Percentiles rank a stretch among this genome's conserved stretches.
phyloP scores from a whole-genome alignment of 192 early-diverging fungal genomes.

The Lobosporangium transversale region DNA sequence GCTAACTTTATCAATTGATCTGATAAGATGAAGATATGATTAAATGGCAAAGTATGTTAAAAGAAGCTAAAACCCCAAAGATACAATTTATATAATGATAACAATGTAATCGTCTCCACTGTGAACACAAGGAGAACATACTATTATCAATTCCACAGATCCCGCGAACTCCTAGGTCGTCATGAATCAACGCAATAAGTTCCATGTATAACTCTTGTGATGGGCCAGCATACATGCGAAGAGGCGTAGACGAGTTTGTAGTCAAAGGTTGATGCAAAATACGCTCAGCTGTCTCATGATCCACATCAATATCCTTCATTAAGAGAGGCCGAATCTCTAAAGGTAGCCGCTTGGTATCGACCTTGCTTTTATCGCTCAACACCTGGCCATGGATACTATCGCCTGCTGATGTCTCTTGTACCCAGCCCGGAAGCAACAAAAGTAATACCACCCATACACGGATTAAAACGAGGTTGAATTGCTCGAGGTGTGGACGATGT shows the following conservation, averaged over 20 bases:
- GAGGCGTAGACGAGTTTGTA: constrained; percentile 10
- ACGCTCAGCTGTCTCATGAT: constrained; percentile 18
- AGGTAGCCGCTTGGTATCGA: too few relatives aligned
- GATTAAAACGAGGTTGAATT: constrained; percentile 40
- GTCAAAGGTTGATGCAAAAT: constrained; percentile 22
- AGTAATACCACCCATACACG: constrained; percentile 38
- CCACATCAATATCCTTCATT: constrained; percentile 12
- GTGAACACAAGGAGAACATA: too few relatives aligned
- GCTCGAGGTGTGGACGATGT: constrained; percentile 40
- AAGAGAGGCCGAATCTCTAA: constrained; percentile 13
- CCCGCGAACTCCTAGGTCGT: constrained; percentile 68
- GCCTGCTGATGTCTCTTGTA: constrained; percentile 3
- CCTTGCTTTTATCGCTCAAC: too few relatives aligned
- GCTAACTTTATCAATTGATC: constrained; percentile 60
- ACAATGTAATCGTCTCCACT: too few relatives aligned
- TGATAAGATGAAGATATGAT: constrained; percentile 14
- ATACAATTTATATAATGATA: too few relatives aligned
- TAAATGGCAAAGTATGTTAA: not conserved
- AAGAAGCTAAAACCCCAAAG: too few relatives aligned
- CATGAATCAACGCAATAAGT: constrained; percentile 61
- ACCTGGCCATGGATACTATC: not conserved
- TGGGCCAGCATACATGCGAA: constrained; percentile 5
- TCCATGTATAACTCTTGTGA: constrained; percentile 50
- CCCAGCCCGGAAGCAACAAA: constrained; percentile 38
- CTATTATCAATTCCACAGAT: constrained; percentile 61